Base-by-base conservation (phyloP, 2,329 filamentous ascomycete genomes). In the Phaeosphaeriaceae sp. region DNA sequence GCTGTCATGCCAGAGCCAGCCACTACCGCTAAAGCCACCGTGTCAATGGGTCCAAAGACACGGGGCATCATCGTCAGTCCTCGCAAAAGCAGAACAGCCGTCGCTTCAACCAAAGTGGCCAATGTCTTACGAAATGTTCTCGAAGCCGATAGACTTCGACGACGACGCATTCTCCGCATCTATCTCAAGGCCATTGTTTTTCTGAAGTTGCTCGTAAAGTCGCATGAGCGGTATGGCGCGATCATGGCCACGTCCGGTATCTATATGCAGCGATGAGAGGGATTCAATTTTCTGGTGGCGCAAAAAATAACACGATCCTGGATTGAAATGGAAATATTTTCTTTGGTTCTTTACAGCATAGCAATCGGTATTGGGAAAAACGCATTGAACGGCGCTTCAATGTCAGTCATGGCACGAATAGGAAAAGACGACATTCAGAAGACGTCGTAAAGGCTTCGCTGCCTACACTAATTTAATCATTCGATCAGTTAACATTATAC, bases 181-280 rank as follows among this genome's bases (percentile, higher is more conserved):
- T 70, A 70, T 51, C 53, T 70, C 21, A 70, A 70, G 27, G 67
- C 67, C 3, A 62, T 70, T 22, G 62, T 67, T 13, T 70, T 70
- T 21, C 56, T 70, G 47, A 67, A 62, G 46, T 63, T 67, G 41
- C 54, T 70, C 27, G 62, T 67, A 46, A 62, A 61, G 52, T 66
- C 68, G 2, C 65, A 69, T 33, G 68, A 69, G 53, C 68, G 68
- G 13, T 70, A 70, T 31, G 68, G 68, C 24, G 61, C 65, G 15
- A 58, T 67, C 48, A 70, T 70, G 68, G 60, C 65, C 45, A 67
- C 63, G n/a, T 66, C 67, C 9, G 68, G 68, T 50, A 61, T 67
- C 57, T 68, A 70, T 42, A 63, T 70, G 65, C 68, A 67, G 50
- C 67, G 68, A 27, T 69, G 55, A 66, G 13, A n/a, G n/a, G 31